A percentile compares a stretch with the other conserved stretches of the same genome.
phyloP scores from a whole-genome alignment of 345 rosid genomes.

The Geranium brycei region DNA sequence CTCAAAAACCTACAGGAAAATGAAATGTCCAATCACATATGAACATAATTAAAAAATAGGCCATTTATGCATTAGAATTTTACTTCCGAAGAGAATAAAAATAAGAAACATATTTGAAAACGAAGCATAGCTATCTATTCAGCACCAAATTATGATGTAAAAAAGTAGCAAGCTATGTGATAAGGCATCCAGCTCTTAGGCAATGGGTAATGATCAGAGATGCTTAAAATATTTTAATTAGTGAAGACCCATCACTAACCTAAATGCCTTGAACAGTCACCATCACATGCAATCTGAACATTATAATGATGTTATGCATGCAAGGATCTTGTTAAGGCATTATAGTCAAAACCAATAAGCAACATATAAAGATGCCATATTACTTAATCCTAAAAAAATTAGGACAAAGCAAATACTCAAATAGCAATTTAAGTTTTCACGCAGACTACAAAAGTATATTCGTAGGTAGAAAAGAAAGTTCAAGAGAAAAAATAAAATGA shows the following conservation, averaged over 20 bases:
- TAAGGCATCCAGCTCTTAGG: too few relatives aligned
- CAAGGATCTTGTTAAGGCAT: too few relatives aligned
- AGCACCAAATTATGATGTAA: not conserved
- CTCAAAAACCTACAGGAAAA: slow-evolving; percentile 39
- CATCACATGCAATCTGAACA: too few relatives aligned
- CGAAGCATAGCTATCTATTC: not conserved
- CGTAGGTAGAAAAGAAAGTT: not conserved
- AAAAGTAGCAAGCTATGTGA: too few relatives aligned
- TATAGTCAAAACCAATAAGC: too few relatives aligned
- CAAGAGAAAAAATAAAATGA: not conserved
- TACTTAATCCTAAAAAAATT: not conserved
- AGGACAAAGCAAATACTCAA: not conserved
- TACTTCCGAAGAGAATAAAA: not conserved
- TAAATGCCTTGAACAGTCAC: too few relatives aligned
- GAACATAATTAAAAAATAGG: not conserved
- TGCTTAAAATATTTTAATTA: too few relatives aligned
- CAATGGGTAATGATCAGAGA: too few relatives aligned
- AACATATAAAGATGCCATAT: not conserved
- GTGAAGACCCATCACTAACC: too few relatives aligned
- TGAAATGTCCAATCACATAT: slow-evolving; percentile 6
- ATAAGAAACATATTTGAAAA: not conserved
- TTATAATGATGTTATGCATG: too few relatives aligned
- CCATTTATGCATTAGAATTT: not conserved
- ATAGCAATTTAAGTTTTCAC: not conserved
- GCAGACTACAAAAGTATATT: not conserved